Conservation (phyloP, 495 filamentous ascomycete genomes). For the Apiosordaria backusii region DNA sequence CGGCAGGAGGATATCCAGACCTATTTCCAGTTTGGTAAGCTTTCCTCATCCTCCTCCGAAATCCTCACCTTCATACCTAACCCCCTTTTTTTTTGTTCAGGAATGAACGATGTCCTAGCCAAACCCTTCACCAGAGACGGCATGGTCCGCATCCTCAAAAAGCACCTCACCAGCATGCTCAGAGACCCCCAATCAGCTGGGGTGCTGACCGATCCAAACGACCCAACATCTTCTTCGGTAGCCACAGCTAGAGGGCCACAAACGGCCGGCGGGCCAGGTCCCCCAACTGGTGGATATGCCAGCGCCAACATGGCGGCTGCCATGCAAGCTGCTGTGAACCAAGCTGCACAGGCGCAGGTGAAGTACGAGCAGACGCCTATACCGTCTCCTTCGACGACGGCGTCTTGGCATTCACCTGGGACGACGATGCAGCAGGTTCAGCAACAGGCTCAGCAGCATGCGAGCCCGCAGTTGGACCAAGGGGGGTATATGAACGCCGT, state of each 20-base stretch:
- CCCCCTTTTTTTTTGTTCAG: slow-evolving; percentile 40
- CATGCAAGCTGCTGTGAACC: slow-evolving; percentile 24
- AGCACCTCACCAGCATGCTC: slow-evolving; percentile 74
- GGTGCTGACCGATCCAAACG: slow-evolving; percentile 7
- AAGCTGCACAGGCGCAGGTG: slow-evolving; percentile 42
- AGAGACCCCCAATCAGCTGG: slow-evolving; percentile 40
- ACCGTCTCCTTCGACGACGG: slow-evolving; percentile 66
- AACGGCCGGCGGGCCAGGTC: slow-evolving; percentile 21
- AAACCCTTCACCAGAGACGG: slow-evolving; percentile 98
- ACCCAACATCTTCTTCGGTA: background rate
- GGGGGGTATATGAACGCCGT: slow-evolving; percentile 40
- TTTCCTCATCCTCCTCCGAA: background rate
- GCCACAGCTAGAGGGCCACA: slow-evolving; percentile 11
- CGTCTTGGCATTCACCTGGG: slow-evolving; percentile 70
- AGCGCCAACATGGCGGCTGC: slow-evolving; percentile 11
- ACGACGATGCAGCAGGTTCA: slow-evolving; percentile 44
- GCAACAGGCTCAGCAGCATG: slow-evolving; percentile 31
- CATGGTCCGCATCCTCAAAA: slow-evolving; percentile 84
- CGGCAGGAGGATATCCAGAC: slow-evolving; percentile 94
- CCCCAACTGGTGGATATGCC: slow-evolving; percentile 21
- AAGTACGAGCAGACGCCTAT: slow-evolving; percentile 83
- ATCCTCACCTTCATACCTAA: background rate
- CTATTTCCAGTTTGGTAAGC: slow-evolving; percentile 93
- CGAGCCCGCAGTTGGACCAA: slow-evolving; percentile 53
- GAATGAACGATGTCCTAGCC: slow-evolving; percentile 98